Base-by-base conservation (phyloP, 257 asterid species). In the Ocimum tenuiflorum region DNA sequence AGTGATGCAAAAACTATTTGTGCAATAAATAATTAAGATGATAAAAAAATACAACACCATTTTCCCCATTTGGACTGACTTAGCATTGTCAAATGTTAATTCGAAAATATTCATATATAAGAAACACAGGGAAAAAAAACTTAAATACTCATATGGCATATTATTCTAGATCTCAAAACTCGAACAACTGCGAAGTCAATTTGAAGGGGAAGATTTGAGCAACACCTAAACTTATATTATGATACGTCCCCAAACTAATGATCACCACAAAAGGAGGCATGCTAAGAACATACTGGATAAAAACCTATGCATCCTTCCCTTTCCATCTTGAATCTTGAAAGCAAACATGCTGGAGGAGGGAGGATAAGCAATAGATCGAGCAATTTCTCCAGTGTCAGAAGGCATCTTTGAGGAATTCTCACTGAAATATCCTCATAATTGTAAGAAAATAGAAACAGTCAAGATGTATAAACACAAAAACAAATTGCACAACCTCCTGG, bases 241-340 rank as follows among this genome's bases (percentile, higher is more conserved):
- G 51, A 12, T 13, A 33, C 1, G 8, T 43, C 17, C 54, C 24
- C 42, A 49, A 19, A 49, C 20, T 52, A 27, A 1, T 41, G 22
- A 13, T 52, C 57, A 24, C 48, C 31, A 10, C 11, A 27, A 52
- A 39, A 17, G 8, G 35, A 63, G 60, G 23, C 19, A 55, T 60
- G 20, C 31, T 13, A 31, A 24, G 66, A 51, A 71, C 82, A 15
- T 79, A 92, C 99, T 97, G 29, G 94, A 82, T 57, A 80, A 73
- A 80, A 92, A 92, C 71, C 99, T 82, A 69, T 92, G 97, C 91
- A 86, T 84, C 77, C 96, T 79, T 73, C 96, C 97, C 77, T 83
- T 88, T 35, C 80, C 81, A 72, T 92, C 99, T 80, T 92, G 88
- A 80, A 92, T 81, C 85, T 92, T 89, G 83, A 89, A 92, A 27